Evolutionary conservation across 2,329 filamentous ascomycete species (phyloP).

Genomic region (Orbilia brochopaga): DNA sequence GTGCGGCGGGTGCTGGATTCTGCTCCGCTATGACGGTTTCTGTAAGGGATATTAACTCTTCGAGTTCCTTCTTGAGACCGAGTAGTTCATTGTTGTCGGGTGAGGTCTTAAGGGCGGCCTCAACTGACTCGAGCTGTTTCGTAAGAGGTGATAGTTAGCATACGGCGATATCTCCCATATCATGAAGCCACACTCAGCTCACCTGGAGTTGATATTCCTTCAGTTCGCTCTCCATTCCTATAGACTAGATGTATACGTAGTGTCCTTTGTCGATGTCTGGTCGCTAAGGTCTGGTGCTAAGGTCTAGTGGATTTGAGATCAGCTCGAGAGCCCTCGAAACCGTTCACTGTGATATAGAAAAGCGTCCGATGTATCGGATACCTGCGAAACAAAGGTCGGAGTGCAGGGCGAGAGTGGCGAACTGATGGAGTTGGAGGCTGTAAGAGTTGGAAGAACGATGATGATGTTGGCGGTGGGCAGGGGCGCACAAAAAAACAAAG

Average conservation of each 20-base stretch:
- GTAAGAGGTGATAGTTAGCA: constrained; percentile 2
- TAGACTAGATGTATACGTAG: background rate
- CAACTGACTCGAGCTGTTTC: constrained; percentile 75
- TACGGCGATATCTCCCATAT: constrained; percentile 14
- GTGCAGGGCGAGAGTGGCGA: no score
- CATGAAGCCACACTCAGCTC: no score
- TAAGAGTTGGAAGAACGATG: constrained; percentile 1
- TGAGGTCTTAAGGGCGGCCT: constrained; percentile 76
- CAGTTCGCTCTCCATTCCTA: constrained; percentile 59
- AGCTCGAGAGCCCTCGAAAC: background rate
- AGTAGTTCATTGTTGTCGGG: constrained; percentile 79
- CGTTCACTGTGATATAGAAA: no score
- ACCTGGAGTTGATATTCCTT: constrained; percentile 69
- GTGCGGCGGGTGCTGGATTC: constrained; percentile 66
- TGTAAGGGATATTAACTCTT: constrained; percentile 78
- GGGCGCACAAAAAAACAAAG: constrained; percentile 9
- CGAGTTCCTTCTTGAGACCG: constrained; percentile 78
- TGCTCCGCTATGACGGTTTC: constrained; percentile 82
- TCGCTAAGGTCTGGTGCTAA: constrained; percentile 10
- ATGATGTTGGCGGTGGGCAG: background rate
- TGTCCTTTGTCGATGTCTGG: background rate
- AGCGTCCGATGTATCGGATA: no score
- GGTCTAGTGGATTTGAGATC: background rate
- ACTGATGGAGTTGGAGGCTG: background rate
- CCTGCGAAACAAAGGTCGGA: no score